phyloP scores from a whole-genome alignment of 2,329 filamentous ascomycete genomes.

The Epicoccum nigrum region DNA sequence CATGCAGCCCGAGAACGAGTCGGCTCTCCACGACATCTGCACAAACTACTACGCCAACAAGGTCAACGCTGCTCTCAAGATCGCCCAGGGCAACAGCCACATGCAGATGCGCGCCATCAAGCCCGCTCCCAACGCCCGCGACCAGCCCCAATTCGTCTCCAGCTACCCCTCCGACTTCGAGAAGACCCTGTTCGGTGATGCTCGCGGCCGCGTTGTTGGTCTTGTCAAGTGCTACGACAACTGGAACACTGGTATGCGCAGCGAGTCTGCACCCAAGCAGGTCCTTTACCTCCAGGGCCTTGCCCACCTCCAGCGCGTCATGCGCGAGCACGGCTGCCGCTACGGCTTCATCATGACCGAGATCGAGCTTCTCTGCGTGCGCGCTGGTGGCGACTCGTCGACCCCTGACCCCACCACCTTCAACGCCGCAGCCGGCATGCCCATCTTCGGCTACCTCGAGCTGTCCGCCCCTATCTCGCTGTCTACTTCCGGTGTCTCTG shows the following conservation, averaged over 20 bases:
- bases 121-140: slow-evolving; percentile 51
- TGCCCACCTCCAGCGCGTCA: slow-evolving; percentile 83
- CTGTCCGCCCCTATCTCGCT: slow-evolving; percentile 65
- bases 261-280: slow-evolving; percentile 80
- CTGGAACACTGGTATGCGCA: slow-evolving; percentile 94
- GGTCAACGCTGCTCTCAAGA: slow-evolving; percentile 80
- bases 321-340: slow-evolving; percentile 90
- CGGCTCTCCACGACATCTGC: slow-evolving; percentile 76
- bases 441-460: slow-evolving; percentile 89
- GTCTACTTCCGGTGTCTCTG: slow-evolving; percentile 47
- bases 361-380: slow-evolving; percentile 90
- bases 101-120: slow-evolving; percentile 54
- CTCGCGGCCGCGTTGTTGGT: slow-evolving; percentile 71
- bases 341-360: slow-evolving; percentile 98
- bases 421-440: slow-evolving; percentile 60
- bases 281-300: slow-evolving; percentile 89
- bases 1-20: slow-evolving; percentile 78
- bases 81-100: slow-evolving; percentile 73
- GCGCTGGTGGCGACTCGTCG: slow-evolving; percentile 65
- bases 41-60: slow-evolving; percentile 81
- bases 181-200: slow-evolving; percentile 55
- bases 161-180: slow-evolving; percentile 62
- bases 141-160: slow-evolving; percentile 70
- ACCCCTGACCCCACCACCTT: slow-evolving; percentile 45
- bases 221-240: slow-evolving; percentile 91